These are phyloP conservation scores for Linnemannia hyalina DNA, from an alignment of 192 early-diverging fungal species.

Conservation along the genomic window DNA sequence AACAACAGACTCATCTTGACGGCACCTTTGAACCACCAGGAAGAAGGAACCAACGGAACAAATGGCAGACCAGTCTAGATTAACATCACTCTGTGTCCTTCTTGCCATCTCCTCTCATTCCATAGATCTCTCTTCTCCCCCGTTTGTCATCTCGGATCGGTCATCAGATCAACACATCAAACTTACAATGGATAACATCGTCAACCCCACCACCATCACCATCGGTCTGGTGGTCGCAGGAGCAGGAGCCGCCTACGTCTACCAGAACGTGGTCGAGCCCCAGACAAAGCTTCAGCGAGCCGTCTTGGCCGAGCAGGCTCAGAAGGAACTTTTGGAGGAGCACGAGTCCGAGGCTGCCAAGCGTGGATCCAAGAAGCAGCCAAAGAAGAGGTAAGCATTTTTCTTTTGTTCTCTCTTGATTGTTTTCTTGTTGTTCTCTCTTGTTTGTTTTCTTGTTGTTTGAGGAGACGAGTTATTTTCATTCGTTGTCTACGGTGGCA, in stretches of 20 bases:
- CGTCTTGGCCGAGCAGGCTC: constrained; percentile 45
- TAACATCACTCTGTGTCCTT: background rate
- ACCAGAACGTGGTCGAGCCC: constrained; percentile 44
- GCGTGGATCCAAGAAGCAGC: constrained; percentile 41
- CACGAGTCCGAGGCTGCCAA: constrained; percentile 41
- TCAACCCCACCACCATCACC: constrained; percentile 28
- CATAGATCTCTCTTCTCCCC: background rate
- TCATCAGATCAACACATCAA: background rate
- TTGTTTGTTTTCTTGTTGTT: background rate
- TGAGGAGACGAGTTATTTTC: background rate
- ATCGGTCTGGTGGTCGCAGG: constrained; percentile 13
- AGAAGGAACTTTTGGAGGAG: constrained; percentile 51
- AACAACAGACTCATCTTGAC: background rate
- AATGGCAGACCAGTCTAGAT: background rate
- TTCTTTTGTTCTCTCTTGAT: background rate
- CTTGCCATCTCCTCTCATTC: background rate
- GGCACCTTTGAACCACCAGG: background rate
- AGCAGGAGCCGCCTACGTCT: constrained; percentile 23
- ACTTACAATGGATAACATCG: constrained; percentile 28
- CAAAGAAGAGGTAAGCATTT: constrained; percentile 48
- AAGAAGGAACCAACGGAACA: background rate
- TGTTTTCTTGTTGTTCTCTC: background rate
- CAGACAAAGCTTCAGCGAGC: constrained; percentile 34
- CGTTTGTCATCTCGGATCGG: background rate
- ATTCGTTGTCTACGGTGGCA: no score